phyloP scores from a whole-genome alignment of 1,284 basidiomycete species.

The Pseudozyma tsukubaensis region DNA sequence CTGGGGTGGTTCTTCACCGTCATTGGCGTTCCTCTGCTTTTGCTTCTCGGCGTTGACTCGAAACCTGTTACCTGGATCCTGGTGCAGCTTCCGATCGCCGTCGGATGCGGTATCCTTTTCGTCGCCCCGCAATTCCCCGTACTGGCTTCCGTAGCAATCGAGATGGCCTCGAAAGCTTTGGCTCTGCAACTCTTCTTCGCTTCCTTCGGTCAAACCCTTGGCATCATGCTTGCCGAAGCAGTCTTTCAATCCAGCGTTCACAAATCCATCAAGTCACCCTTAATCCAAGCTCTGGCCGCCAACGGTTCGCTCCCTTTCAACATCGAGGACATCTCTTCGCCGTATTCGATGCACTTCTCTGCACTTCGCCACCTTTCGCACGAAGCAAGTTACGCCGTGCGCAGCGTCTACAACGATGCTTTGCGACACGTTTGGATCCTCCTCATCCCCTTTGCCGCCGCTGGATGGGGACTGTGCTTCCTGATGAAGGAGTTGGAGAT shows the following conservation, averaged over 20 bases:
- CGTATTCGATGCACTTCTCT: constrained; percentile 31
- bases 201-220: constrained; percentile 45
- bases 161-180: constrained; percentile 28
- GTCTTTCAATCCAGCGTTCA: constrained; percentile 42
- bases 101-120: constrained; percentile 42
- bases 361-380: constrained; percentile 11
- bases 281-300: constrained; percentile 18
- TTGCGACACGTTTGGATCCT: constrained; percentile 32
- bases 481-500: constrained; percentile 35
- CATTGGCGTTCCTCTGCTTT: constrained; percentile 27
- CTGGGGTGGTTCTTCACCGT: constrained; percentile 45
- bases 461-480: constrained; percentile 23
- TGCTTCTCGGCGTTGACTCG: constrained; percentile 26
- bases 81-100: constrained; percentile 38
- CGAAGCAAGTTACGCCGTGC: constrained; percentile 13
- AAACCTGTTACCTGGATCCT: constrained; percentile 21
- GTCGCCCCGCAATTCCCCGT: constrained; percentile 48
- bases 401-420: constrained; percentile 20
- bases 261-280: constrained; percentile 21
- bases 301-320: constrained; percentile 35
- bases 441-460: constrained; percentile 29
- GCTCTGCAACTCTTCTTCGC: constrained; percentile 37
- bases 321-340: constrained; percentile 33
- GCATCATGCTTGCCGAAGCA: constrained; percentile 47
- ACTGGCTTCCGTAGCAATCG: constrained; percentile 24